phyloP scores from a whole-genome alignment of 2,329 filamentous ascomycete genomes.

The Plenodomus lindquistii region DNA sequence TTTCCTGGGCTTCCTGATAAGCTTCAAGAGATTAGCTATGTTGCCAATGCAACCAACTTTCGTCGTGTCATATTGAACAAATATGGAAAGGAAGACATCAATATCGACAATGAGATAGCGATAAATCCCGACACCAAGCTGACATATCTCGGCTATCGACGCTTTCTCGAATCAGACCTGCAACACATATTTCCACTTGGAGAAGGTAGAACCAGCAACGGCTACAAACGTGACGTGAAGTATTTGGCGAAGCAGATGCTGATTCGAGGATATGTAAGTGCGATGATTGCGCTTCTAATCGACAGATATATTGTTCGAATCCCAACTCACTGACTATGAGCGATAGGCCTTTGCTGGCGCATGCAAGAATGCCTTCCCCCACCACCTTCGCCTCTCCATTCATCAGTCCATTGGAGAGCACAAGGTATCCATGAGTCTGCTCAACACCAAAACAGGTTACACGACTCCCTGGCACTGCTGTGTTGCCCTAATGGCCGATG shows the following conservation, averaged over 20 bases:
- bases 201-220: constrained; percentile 9
- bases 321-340: not conserved
- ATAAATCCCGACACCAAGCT: constrained; percentile 12
- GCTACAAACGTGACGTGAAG: constrained; percentile 23
- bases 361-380: constrained; percentile 15
- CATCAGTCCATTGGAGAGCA: constrained; percentile 22
- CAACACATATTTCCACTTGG: constrained; percentile 12
- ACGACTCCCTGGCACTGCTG: constrained; percentile 23
- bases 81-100: constrained; percentile 19
- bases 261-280: constrained; percentile 18
- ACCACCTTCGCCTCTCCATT: constrained; percentile 26
- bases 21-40: constrained; percentile 17
- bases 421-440: constrained; percentile 24
- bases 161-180: constrained; percentile 21
- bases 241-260: constrained; percentile 29
- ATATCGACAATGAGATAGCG: constrained; percentile 7
- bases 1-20: constrained; percentile 10
- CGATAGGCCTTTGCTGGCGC: constrained; percentile 13
- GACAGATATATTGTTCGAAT: not conserved
- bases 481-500: constrained; percentile 16
- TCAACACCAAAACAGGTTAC: constrained; percentile 12
- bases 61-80: constrained; percentile 20
- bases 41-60: constrained; percentile 17
- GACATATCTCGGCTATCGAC: constrained; percentile 23
- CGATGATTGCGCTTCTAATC: not conserved